A percentile compares a stretch with the other conserved stretches of the same genome.
These are phyloP conservation scores for Penicillium lividum DNA, from an alignment of 495 filamentous ascomycete genomes.

Conservation along the genomic window DNA sequence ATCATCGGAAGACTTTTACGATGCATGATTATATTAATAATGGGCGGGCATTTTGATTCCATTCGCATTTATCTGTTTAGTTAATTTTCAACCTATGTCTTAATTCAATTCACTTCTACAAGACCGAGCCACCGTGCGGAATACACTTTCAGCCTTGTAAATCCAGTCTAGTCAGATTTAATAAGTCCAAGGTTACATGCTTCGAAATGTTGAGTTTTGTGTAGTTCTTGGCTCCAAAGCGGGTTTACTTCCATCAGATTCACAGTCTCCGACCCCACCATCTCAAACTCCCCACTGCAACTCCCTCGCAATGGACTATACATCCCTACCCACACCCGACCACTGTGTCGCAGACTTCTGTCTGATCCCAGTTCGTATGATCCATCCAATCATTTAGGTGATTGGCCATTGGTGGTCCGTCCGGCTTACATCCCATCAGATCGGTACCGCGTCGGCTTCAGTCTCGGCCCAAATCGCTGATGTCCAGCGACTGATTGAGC, in stretches of 20 bases:
- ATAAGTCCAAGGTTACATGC: background rate
- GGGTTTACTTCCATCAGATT: background rate
- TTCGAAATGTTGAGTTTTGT: background rate
- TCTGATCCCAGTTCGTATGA: constrained; percentile 65
- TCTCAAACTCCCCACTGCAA: background rate
- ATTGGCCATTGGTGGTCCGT: background rate
- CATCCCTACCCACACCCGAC: constrained; percentile 60
- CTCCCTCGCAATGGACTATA: constrained; percentile 13
- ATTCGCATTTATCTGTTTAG: background rate
- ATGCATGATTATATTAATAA: background rate
- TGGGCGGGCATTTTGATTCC: background rate
- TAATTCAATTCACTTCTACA: background rate
- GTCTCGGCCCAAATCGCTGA: constrained; percentile 86
- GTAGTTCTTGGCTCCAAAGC: background rate
- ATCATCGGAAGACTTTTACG: background rate
- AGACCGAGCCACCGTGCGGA: background rate
- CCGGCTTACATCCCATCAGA: constrained; percentile 41
- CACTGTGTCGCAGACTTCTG: constrained; percentile 80
- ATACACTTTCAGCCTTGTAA: background rate
- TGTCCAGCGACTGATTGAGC: constrained; percentile 82
- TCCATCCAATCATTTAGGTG: no score
- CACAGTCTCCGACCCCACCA: background rate
- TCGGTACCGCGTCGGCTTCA: constrained; percentile 79
- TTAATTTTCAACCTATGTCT: background rate
- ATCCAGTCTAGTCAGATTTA: background rate